Percentiles rank a stretch among this genome's conserved stretches.
Evolutionary conservation across 2,329 filamentous ascomycete genomes (phyloP).

Genomic region (Xylariaceae sp.): DNA sequence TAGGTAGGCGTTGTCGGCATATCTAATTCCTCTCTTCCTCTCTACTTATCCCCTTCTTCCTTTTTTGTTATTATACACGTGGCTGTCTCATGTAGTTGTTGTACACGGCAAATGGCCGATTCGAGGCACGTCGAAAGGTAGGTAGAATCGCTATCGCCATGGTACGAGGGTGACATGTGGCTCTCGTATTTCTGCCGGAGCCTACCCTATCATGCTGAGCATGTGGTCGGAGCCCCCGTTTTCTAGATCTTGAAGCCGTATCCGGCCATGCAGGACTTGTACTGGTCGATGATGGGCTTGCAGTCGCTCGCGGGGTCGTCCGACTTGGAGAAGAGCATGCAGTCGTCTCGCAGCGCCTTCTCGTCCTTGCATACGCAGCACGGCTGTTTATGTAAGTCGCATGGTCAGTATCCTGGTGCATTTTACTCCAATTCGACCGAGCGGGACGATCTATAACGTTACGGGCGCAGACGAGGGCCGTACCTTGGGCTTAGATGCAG

Average conservation of each 20-base stretch:
- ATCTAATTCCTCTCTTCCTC: no score
- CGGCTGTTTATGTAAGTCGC: no score
- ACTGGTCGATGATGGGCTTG: conserved; percentile 73
- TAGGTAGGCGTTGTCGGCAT: no score
- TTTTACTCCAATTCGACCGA: no score
- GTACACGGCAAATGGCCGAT: no score
- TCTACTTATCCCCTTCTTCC: no score
- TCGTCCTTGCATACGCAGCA: conserved; percentile 98
- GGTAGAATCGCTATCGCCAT: no score
- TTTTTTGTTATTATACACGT: background rate
- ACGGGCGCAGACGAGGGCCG: conserved; percentile 2
- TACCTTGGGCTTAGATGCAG: conserved; percentile 31
- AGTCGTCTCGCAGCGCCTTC: conserved; percentile 89
- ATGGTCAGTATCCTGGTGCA: no score
- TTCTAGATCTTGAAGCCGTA: conserved; percentile 74
- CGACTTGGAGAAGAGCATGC: conserved; percentile 93
- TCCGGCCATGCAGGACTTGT: conserved; percentile 86
- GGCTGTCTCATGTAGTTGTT: no score
- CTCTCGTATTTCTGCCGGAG: no score
- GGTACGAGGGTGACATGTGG: no score
- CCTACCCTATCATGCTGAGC: conserved; percentile 4
- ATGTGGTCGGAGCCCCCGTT: background rate
- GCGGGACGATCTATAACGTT: background rate
- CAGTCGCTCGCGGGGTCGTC: conserved; percentile 81
- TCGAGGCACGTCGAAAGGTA: conserved; percentile 1